Evolutionary conservation across 2,329 filamentous ascomycete species (phyloP).

Genomic region (Amesomyces nigricolor): DNA sequence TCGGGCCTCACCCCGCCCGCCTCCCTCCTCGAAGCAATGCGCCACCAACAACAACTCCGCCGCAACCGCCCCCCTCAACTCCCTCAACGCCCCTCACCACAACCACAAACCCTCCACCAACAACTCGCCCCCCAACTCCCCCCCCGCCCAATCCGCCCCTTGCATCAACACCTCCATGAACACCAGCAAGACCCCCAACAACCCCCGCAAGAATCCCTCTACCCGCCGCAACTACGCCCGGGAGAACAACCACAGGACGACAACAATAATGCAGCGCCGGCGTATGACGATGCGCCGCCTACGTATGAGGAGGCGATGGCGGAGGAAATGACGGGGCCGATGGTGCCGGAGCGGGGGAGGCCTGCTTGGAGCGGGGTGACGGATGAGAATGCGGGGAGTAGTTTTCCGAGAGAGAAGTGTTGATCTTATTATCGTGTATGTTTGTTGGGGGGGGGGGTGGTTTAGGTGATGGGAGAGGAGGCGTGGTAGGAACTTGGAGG

Average conservation of each 20-base stretch:
- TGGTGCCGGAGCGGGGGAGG: conserved; percentile 57
- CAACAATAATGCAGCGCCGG: conserved; percentile 28
- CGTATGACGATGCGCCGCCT: conserved; percentile 74
- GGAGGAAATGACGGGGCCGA: conserved; percentile 62
- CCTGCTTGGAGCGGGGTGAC: conserved; percentile 63
- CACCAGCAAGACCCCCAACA: conserved; percentile 5
- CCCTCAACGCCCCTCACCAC: conserved; percentile 17
- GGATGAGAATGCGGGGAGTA: conserved; percentile 53
- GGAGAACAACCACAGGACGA: conserved; percentile 29
- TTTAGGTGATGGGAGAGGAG: not conserved
- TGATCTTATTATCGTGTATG: not conserved
- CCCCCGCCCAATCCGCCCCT: conserved; percentile 30
- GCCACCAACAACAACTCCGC: conserved; percentile 14
- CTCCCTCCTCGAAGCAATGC: conserved; percentile 62
- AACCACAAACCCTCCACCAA: conserved; percentile 11
- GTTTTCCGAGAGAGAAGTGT: conserved; percentile 32
- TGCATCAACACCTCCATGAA: too few relatives aligned
- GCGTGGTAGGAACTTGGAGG: too few relatives aligned
- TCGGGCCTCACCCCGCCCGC: conserved; percentile 81
- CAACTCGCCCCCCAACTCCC: conserved; percentile 17
- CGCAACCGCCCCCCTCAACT: conserved; percentile 9
- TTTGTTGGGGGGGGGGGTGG: too few relatives aligned
- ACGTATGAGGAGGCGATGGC: conserved; percentile 94
- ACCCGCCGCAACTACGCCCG: conserved; percentile 49
- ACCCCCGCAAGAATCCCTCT: conserved; percentile 44